Conservation (phyloP, 1,139 yeast genomes). For the Protomyces lactucae-debilis region DNA sequence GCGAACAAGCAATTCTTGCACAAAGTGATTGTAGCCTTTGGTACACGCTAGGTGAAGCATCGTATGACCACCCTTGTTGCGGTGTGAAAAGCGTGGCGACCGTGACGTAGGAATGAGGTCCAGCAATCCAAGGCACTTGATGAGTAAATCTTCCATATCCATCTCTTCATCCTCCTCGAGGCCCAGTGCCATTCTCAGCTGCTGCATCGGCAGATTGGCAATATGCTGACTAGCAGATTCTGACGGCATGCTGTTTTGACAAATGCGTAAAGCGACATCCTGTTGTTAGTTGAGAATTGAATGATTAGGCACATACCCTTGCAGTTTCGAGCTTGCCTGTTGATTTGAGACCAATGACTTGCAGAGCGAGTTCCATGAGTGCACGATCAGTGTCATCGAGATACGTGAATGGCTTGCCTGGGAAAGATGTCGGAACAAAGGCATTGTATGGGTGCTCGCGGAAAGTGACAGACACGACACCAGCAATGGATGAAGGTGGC, state of each 20-base stretch:
- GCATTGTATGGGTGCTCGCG: slow-evolving; percentile 43
- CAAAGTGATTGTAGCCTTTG: too few species aligned
- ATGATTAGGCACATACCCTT: slow-evolving; percentile 51
- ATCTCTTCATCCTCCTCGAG: too few species aligned
- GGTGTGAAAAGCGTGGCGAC: too few species aligned
- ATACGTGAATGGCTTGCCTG: slow-evolving; percentile 70
- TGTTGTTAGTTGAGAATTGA: not conserved
- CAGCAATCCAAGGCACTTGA: too few species aligned
- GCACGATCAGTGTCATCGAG: slow-evolving; percentile 91
- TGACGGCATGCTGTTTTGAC: slow-evolving; percentile 15
- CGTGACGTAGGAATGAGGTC: too few species aligned
- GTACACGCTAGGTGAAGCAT: too few species aligned
- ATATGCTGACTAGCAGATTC: slow-evolving; percentile 1
- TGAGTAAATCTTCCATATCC: too few species aligned
- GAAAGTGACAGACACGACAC: slow-evolving; percentile 85
- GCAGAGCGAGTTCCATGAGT: slow-evolving; percentile 83
- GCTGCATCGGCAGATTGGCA: too few species aligned
- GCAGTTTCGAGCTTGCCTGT: slow-evolving; percentile 92
- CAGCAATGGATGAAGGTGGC: slow-evolving; percentile 84
- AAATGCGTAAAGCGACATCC: slow-evolving; percentile 24
- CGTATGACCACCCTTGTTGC: too few species aligned
- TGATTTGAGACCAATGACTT: slow-evolving; percentile 91
- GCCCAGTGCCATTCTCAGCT: too few species aligned
- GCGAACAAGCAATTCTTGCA: too few species aligned
- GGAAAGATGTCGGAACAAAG: slow-evolving; percentile 33